Evolutionary conservation across 257 asterid species (phyloP).

Genomic region (Fraxinus pennsylvanica): DNA sequence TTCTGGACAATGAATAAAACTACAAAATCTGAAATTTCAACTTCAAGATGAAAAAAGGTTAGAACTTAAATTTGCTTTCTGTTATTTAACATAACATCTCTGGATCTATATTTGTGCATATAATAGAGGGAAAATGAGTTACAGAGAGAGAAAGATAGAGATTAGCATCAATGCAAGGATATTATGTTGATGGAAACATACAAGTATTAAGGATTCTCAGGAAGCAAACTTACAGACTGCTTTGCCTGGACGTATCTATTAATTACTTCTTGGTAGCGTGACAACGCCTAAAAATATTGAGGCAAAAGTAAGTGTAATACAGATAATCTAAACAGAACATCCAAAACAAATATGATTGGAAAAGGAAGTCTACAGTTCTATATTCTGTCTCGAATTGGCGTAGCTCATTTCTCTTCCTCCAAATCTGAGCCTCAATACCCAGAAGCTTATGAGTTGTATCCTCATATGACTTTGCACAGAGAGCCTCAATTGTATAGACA

Average conservation of each 20-base stretch:
- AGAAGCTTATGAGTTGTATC: slow-evolving; percentile 80
- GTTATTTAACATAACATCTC: no score
- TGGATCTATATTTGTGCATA: not conserved
- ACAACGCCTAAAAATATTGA: slow-evolving; percentile 69
- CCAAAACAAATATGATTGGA: slow-evolving; percentile 1
- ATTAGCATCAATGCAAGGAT: slow-evolving; percentile 11
- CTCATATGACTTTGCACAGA: slow-evolving; percentile 88
- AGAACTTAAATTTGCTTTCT: no score
- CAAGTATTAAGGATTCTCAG: not conserved
- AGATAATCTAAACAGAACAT: slow-evolving; percentile 1
- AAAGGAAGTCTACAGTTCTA: slow-evolving; percentile 59
- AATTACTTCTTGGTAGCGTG: slow-evolving; percentile 92
- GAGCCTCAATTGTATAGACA: slow-evolving; percentile 78
- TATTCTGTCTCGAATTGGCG: slow-evolving; percentile 95
- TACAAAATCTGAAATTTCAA: not conserved
- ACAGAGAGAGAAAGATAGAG: not conserved
- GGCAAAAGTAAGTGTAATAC: not conserved
- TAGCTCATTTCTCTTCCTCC: slow-evolving; percentile 90
- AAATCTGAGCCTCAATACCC: slow-evolving; percentile 87
- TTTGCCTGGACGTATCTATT: slow-evolving; percentile 85
- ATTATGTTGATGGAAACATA: slow-evolving; percentile 5
- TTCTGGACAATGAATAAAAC: no score
- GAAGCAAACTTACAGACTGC: slow-evolving; percentile 72
- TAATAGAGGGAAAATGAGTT: not conserved
- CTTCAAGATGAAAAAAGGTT: not conserved